These are phyloP conservation scores for Lachancea meyersii DNA, from an alignment of 805 yeast genomes.

Conservation along the genomic window DNA sequence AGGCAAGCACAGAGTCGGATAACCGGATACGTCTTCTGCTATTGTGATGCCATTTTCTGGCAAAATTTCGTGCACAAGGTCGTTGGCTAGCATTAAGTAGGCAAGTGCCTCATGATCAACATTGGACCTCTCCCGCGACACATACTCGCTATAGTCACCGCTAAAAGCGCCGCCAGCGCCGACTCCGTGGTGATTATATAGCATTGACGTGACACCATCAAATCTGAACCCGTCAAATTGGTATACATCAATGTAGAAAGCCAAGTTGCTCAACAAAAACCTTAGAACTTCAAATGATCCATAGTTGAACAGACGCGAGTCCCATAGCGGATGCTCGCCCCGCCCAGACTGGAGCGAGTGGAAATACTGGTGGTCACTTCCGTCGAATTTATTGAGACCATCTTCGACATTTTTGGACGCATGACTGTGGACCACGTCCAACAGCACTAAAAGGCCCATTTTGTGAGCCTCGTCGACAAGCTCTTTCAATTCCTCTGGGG, in stretches of 20 bases:
- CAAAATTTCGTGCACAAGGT: slow-evolving; percentile 53
- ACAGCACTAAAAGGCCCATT: slow-evolving; percentile 74
- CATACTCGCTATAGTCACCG: slow-evolving; percentile 89
- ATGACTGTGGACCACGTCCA: slow-evolving; percentile 94
- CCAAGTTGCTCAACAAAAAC: slow-evolving; percentile 76
- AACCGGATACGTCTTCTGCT: slow-evolving; percentile 96
- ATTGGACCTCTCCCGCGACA: slow-evolving; percentile 54
- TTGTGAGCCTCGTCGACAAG: slow-evolving; percentile 88
- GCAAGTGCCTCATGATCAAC: slow-evolving; percentile 86
- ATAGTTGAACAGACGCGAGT: slow-evolving; percentile 88
- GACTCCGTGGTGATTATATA: slow-evolving; percentile 87
- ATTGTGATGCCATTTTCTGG: slow-evolving; percentile 59
- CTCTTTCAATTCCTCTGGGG: slow-evolving; percentile 91
- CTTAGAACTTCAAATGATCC: slow-evolving; percentile 87
- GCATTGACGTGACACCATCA: slow-evolving; percentile 94
- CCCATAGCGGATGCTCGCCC: slow-evolving; percentile 92
- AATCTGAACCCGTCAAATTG: slow-evolving; percentile 92
- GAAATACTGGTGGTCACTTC: slow-evolving; percentile 91
- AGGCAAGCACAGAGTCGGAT: slow-evolving; percentile 88
- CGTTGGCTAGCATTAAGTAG: slow-evolving; percentile 88
- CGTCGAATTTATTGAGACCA: slow-evolving; percentile 89
- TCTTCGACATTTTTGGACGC: slow-evolving; percentile 92
- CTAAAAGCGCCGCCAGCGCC: slow-evolving; percentile 77
- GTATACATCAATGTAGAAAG: slow-evolving; percentile 75
- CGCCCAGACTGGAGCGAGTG: slow-evolving; percentile 69